Evolutionary conservation across 345 rosid species (phyloP).

Genomic region (Bruguiera parviflora): DNA sequence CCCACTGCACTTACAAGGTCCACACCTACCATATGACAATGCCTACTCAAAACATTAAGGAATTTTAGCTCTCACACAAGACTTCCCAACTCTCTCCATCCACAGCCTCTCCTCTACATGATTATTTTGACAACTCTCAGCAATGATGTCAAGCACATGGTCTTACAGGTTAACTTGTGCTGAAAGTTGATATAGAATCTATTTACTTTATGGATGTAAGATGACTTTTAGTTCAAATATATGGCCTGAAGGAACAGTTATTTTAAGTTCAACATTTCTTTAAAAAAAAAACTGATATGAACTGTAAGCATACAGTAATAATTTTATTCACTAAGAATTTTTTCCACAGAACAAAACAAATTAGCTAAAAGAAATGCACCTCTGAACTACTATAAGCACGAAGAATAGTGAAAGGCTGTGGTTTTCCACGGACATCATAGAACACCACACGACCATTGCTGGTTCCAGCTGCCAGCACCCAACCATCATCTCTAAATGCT

Average conservation of each 20-base stretch:
- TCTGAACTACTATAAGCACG: constrained; percentile 86
- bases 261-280: not conserved
- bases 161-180: too few species aligned
- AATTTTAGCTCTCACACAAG: too few species aligned
- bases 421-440: constrained; percentile 88
- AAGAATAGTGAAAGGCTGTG: constrained; percentile 81
- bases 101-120: too few species aligned
- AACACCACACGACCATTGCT: constrained; percentile 86
- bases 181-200: too few species aligned
- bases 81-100: too few species aligned
- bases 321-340: not conserved
- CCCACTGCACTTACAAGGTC: too few species aligned
- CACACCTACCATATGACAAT: too few species aligned
- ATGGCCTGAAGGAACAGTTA: not conserved
- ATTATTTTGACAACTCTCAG: too few species aligned
- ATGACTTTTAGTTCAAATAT: not conserved
- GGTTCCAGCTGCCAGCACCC: constrained; percentile 88
- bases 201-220: not conserved
- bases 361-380: constrained; percentile 41
- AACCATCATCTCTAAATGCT: constrained; percentile 92
- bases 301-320: not conserved
- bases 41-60: too few species aligned
- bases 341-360: not conserved
- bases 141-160: too few species aligned
- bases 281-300: not conserved